phyloP scores from a whole-genome alignment of 495 filamentous ascomycete species.

The Trichodelitschia bisporula region DNA sequence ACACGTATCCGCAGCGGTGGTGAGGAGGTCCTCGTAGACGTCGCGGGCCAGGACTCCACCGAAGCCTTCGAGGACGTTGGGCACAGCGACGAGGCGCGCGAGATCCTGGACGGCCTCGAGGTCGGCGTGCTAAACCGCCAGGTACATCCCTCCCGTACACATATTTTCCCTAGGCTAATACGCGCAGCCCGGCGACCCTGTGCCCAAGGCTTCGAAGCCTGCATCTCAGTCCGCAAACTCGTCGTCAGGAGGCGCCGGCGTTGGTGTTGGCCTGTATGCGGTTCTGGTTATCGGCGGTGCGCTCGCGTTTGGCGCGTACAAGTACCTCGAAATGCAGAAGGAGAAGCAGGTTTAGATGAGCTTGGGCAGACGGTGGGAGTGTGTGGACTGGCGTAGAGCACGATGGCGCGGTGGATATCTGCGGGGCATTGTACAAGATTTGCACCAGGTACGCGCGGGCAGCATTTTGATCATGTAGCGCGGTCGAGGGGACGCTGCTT shows the following conservation, averaged over 20 bases:
- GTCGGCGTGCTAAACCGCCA: conserved; percentile 67
- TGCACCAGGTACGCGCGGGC: too few species aligned
- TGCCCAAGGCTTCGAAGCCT: conserved; percentile 28
- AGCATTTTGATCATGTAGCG: too few species aligned
- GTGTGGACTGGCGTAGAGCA: too few species aligned
- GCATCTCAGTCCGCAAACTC: conserved; percentile 23
- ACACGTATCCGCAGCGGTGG: conserved; percentile 51
- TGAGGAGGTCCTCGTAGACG: conserved; percentile 93
- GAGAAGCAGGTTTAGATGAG: too few species aligned
- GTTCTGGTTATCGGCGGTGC: conserved; percentile 54
- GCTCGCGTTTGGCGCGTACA: conserved; percentile 61
- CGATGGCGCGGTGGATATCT: too few species aligned
- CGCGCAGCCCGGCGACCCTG: conserved; percentile 41
- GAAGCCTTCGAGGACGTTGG: conserved; percentile 99
- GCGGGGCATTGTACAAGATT: too few species aligned
- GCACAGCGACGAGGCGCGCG: conserved; percentile 94
- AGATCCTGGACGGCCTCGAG: conserved; percentile 61
- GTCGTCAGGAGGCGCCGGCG: conserved; percentile 21
- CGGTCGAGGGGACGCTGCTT: too few species aligned
- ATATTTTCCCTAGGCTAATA: conserved; percentile 3
- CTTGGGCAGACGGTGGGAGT: too few species aligned
- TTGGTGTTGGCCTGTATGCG: conserved; percentile 66
- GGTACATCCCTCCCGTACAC: conserved; percentile 31
- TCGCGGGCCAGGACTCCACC: conserved; percentile 87
- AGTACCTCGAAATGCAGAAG: conserved; percentile 46